Conservation (phyloP, 345 rosid genomes). For the Stellera chamaejasme region DNA sequence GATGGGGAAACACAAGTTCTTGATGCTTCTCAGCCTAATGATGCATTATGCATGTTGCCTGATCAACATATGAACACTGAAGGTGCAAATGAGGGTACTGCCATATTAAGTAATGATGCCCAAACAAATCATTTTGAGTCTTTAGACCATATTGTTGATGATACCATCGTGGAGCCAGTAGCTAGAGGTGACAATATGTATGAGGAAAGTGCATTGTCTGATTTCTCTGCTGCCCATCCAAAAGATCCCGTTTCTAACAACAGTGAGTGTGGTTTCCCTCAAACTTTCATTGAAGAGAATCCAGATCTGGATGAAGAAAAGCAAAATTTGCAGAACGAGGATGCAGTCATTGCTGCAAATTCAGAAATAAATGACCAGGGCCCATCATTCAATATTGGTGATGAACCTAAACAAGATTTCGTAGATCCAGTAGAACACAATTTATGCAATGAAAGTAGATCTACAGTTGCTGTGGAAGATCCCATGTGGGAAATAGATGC, state of each 20-base stretch:
- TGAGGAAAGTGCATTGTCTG: slow-evolving; percentile 33
- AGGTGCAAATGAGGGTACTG: slow-evolving; percentile 13
- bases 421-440: slow-evolving; percentile 18
- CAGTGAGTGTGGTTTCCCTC: slow-evolving; percentile 17
- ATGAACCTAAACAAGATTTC: slow-evolving; percentile 22
- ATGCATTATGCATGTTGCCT: slow-evolving; percentile 18
- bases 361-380: slow-evolving; percentile 28
- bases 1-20: slow-evolving; percentile 16
- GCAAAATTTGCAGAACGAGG: slow-evolving; percentile 21
- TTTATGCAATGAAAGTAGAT: slow-evolving; percentile 13
- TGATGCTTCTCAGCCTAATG: slow-evolving; percentile 20
- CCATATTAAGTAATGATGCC: slow-evolving; percentile 13
- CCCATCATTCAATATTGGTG: slow-evolving; percentile 19
- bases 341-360: slow-evolving; percentile 20
- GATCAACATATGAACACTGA: slow-evolving; percentile 14
- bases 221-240: slow-evolving; percentile 19
- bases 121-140: slow-evolving; percentile 22
- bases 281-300: slow-evolving; percentile 20
- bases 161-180: slow-evolving; percentile 22
- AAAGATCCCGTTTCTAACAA: slow-evolving; percentile 19
- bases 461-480: slow-evolving; percentile 19
- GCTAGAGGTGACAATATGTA: slow-evolving; percentile 21
- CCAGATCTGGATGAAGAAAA: slow-evolving; percentile 16
- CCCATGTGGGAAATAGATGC: slow-evolving; percentile 27
- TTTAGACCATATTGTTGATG: slow-evolving; percentile 19